These are phyloP conservation scores for Beauveria brongniartii DNA, from an alignment of 2,329 filamentous ascomycete genomes.

Conservation along the genomic window DNA sequence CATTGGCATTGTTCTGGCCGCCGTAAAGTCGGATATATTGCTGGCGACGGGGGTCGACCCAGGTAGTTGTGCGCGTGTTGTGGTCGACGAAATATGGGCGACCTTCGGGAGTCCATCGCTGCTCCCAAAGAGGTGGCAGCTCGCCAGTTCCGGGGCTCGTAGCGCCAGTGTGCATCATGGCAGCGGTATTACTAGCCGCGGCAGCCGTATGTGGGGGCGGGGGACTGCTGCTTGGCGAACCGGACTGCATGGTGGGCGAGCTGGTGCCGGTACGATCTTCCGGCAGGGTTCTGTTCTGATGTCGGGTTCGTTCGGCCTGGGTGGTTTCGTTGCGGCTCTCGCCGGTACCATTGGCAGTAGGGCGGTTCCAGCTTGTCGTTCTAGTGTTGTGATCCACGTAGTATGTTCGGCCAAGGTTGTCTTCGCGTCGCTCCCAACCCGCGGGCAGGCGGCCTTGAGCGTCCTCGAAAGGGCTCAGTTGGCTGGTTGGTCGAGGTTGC, in stretches of 20 bases:
- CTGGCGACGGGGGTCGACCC: slow-evolving; percentile 94
- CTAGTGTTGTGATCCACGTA: slow-evolving; percentile 98
- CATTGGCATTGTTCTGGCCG: slow-evolving; percentile 76
- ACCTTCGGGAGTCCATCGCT: slow-evolving; percentile 89
- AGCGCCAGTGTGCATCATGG: slow-evolving; percentile 87
- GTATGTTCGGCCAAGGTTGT: slow-evolving; percentile 90
- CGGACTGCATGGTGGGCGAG: slow-evolving; percentile 66
- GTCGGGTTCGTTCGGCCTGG: slow-evolving; percentile 82
- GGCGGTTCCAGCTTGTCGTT: slow-evolving; percentile 92
- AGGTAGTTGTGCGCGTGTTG: slow-evolving; percentile 95
- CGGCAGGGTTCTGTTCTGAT: slow-evolving; percentile 91
- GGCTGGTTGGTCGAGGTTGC: slow-evolving; percentile 27
- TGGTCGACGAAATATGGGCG: slow-evolving; percentile 97
- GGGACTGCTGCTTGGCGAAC: slow-evolving; percentile 35
- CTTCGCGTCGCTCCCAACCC: slow-evolving; percentile 93
- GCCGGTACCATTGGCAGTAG: slow-evolving; percentile 68
- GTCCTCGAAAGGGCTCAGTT: slow-evolving; percentile 89
- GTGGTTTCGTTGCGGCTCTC: slow-evolving; percentile 71
- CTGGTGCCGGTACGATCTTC: slow-evolving; percentile 92
- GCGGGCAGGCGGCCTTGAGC: slow-evolving; percentile 85
- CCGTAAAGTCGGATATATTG: slow-evolving; percentile 98
- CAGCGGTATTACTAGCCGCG: slow-evolving; percentile 48
- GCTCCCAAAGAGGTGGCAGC: slow-evolving; percentile 92
- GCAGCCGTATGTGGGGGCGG: slow-evolving; percentile 22
- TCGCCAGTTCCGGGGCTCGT: slow-evolving; percentile 93